Percentiles rank a stretch among this genome's conserved stretches.
Evolutionary conservation across 2,329 filamentous ascomycete genomes (phyloP).

Genomic region (Penicillium sp.): DNA sequence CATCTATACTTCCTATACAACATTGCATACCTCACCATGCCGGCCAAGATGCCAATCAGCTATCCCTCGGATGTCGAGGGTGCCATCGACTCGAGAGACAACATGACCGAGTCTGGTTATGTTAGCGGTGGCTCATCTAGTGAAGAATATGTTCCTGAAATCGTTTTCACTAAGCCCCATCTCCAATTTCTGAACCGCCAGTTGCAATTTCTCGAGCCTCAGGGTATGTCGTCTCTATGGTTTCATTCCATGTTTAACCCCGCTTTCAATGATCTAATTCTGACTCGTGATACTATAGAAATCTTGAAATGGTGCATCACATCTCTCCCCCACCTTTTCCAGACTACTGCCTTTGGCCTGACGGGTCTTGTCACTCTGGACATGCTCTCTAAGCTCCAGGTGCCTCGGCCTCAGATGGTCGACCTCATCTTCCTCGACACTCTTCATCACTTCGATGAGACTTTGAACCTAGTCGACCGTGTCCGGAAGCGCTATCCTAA

Average conservation of each 20-base stretch:
- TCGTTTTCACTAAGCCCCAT: constrained; percentile 84
- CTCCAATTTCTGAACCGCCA: constrained; percentile 88
- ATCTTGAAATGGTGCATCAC: constrained; percentile 89
- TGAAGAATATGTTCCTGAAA: constrained; percentile 64
- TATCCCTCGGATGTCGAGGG: constrained; percentile 38
- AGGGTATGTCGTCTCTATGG: constrained; percentile 50
- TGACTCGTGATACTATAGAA: constrained; percentile 51
- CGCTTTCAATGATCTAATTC: constrained; percentile 2
- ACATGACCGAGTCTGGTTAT: constrained; percentile 82
- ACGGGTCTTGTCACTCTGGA: constrained; percentile 80
- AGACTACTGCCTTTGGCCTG: constrained; percentile 79
- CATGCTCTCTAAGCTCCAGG: constrained; percentile 55
- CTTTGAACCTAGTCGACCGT: constrained; percentile 68
- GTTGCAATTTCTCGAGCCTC: constrained; percentile 79
- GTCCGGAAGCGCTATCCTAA: constrained; percentile 74
- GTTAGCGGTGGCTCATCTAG: constrained; percentile 62
- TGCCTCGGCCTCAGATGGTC: constrained; percentile 49
- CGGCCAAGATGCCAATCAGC: constrained; percentile 36
- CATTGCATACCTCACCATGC: constrained; percentile 28
- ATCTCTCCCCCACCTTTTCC: constrained; percentile 84
- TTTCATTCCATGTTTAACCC: neutral
- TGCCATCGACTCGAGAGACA: constrained; percentile 39
- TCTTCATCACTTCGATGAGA: constrained; percentile 78
- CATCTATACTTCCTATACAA: constrained; percentile 4
- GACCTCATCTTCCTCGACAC: constrained; percentile 74